Base-by-base conservation (phyloP, 2,329 filamentous ascomycete genomes). In the Colletotrichum australisinense region DNA sequence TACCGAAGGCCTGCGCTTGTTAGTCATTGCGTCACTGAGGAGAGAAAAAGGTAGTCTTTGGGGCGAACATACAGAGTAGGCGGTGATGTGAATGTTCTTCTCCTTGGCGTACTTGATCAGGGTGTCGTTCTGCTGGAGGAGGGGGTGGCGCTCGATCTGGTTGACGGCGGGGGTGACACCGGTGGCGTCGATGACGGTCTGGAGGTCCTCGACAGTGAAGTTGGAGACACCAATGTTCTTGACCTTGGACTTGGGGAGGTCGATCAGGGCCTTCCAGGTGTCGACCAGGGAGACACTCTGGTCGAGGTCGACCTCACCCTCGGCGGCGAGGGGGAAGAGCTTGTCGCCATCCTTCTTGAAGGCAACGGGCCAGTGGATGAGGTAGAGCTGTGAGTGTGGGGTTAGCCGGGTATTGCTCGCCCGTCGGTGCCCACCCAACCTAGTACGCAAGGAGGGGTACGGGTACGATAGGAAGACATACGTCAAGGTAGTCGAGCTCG, bases 201-300 rank as follows among this genome's bases (percentile, higher is more conserved):
- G 46, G 32, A 57, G 26, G 76, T 84, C 82, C 81, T 88, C 88
- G 80, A 93, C 89, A 79, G 86, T 88, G 79, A 93, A 94, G 87
- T 94, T 94, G 81, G 92, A 93, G 75, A 94, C 91, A 79, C 92
- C 92, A 77, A 94, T 90, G 83, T 92, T 90, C 80, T 87, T 88
- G 76, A 88, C 89, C 81, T 93, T 93, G 76, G 84, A 86, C 76
- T 87, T 89, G 73, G 88, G 88, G 19, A 92, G 87, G 82, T 89
- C 84, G 74, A 88, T 89, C 79, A 91, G 78, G 66, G 84, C 84
- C 79, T 83, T 83, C 85, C 86, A 87, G 35, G 85, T 87, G 73
- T 86, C 81, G 8, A 79, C 76, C 56, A 86, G 79, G 69, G 83
- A 82, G 55, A 86, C 83, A 49, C 75, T 78, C 64, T 83, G 83